These are phyloP conservation scores for Phialophora expanda DNA, from an alignment of 2,329 filamentous ascomycete genomes.

Conservation along the genomic window DNA sequence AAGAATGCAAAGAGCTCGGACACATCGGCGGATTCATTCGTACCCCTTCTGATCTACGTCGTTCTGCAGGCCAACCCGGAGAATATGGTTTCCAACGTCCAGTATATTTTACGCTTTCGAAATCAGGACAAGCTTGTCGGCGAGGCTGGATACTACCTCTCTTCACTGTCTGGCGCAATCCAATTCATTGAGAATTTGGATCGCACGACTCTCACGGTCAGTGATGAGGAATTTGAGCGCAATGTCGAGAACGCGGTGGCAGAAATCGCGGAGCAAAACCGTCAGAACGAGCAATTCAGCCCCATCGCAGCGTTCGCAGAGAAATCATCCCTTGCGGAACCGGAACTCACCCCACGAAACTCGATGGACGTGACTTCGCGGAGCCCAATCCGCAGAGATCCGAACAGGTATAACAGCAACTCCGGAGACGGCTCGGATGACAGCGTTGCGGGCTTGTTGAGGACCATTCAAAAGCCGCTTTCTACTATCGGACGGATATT, in stretches of 20 bases:
- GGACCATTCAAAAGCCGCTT: conserved; percentile 88
- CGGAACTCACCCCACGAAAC: conserved; percentile 65
- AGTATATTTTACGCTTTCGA: conserved; percentile 95
- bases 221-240: conserved; percentile 91
- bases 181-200: conserved; percentile 98
- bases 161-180: conserved; percentile 82
- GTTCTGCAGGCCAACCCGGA: conserved; percentile 94
- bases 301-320: conserved; percentile 46
- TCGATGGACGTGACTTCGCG: conserved; percentile 62
- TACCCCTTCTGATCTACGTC: conserved; percentile 92
- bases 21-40: conserved; percentile 94
- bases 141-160: conserved; percentile 98
- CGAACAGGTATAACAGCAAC: conserved; percentile 48
- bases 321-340: conserved; percentile 57
- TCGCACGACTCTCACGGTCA: conserved; percentile 88
- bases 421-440: conserved; percentile 69
- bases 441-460: conserved; percentile 81
- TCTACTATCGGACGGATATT: conserved; percentile 95
- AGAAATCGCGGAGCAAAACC: conserved; percentile 89
- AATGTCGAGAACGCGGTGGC: conserved; percentile 97
- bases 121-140: conserved; percentile 97
- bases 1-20: conserved; percentile 86
- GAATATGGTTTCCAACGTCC: conserved; percentile 94
- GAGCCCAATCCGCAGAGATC: conserved; percentile 49
- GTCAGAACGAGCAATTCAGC: conserved; percentile 57